Percentiles rank a stretch among this genome's conserved stretches.
These are phyloP conservation scores for Chytridium lagenaria DNA, from an alignment of 371 early-diverging fungal species.

Conservation along the genomic window DNA sequence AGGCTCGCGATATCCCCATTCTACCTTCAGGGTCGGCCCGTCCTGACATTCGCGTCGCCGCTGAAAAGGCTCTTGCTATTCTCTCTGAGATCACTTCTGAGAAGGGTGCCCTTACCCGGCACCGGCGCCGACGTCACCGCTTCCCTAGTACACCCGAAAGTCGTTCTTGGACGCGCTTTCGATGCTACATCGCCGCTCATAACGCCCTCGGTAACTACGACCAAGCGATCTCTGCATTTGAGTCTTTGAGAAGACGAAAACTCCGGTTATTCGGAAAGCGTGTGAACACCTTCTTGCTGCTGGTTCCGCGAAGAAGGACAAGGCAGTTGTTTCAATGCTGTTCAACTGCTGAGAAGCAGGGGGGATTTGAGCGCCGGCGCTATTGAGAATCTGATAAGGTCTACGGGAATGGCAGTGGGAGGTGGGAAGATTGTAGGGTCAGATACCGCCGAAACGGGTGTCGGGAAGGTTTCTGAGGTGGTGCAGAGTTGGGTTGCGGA, in stretches of 20 bases:
- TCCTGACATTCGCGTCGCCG: background rate
- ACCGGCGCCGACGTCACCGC: background rate
- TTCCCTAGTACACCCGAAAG: too few relatives aligned
- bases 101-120: background rate
- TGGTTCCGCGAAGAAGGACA: background rate
- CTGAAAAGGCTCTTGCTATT: background rate
- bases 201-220: background rate
- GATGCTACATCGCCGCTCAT: constrained; percentile 1
- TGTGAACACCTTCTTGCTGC: background rate
- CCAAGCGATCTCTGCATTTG: background rate
- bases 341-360: background rate
- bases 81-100: background rate
- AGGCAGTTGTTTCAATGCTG: background rate
- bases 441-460: background rate
- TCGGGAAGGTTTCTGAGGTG: background rate
- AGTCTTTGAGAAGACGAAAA: background rate
- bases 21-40: background rate
- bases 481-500: background rate
- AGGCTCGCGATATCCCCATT: background rate
- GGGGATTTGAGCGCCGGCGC: background rate
- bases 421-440: background rate
- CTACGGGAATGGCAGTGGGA: background rate
- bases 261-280: background rate
- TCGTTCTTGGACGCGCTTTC: too few relatives aligned
- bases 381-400: background rate